Base-by-base conservation (phyloP, 2,329 filamentous ascomycete genomes). In the Onygenales sp. region DNA sequence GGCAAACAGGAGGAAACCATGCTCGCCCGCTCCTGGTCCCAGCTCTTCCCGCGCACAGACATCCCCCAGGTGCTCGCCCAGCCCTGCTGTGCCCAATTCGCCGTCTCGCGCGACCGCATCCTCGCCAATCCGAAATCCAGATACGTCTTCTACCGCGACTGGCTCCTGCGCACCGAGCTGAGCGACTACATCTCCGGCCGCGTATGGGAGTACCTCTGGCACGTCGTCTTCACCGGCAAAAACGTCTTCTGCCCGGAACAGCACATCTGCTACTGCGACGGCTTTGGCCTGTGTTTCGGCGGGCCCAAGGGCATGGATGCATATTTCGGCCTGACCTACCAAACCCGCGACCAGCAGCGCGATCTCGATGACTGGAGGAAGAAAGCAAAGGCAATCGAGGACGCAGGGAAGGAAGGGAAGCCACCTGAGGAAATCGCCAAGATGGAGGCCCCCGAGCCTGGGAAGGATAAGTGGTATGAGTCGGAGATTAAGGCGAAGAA, bases 11-110 rank as follows among this genome's bases (percentile, higher is more conserved):
- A 78, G 56, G 73, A 77, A 59, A 62, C 63, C 7, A 64, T 76
- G 56, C 61, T 77, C 14, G 73, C 72, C 1, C 61, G 66, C n/a
- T 67, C 73, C 0, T 77, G 75, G 75, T 65, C 64, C 1, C 72
- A 77, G 60, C 60, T 78, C 8, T 77, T 77, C 56, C 74, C 74
- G 2, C 62, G 67, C 40, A 67, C 69, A 37, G 65, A 68, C 2
- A 65, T 76, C 10, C 74, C 74, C 2, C 58, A 67, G 13, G 75
- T 81, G 0, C 72, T 85, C 0, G 75, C 79, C 1, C 80, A 83
- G 58, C 78, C 82, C 3, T 85, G 82, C 63, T 85, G 82, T 61
- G 80, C 79, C 2, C 82, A 85, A 58, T 85, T 85, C 60, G 82
- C 81, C 7, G 66, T 85, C 3, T 80, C 77, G 6, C 68, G 76